Base-by-base conservation (phyloP, 345 rosid genomes). In the Citrus mangshanensis region DNA sequence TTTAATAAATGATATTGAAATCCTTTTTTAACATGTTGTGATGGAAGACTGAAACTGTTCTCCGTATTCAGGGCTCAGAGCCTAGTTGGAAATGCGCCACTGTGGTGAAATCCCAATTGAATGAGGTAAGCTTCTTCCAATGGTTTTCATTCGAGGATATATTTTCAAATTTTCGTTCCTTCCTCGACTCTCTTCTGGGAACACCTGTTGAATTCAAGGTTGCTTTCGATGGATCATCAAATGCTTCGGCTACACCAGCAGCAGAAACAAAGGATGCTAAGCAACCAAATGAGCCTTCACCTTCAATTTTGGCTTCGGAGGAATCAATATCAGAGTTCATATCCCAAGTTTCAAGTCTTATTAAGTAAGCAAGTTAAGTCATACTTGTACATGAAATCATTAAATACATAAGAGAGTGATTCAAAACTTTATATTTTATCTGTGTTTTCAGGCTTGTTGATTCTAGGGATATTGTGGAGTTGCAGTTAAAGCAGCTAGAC, bases 391-490 rank as follows among this genome's bases (percentile, higher is more conserved):
- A 7, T 32, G 16, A 64, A 27, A 40, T 72, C 63, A 74, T 46
- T 54, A 21, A 32, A 28, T 59, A 12, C 37, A 32, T 60, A 8
- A 25, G 30, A 32, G 0, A 1, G 58, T 60, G 54, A 32, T 14
- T 40, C 55, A 42, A 60, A 71, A 25, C 38, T 21, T n/a, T 7
- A 37, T 70, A 63, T 73, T 76, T 65, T 64, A 40, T 72, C 8
- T 66, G 54, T 75, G 46, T 72, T 75, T 87, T 81, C 88, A 93
- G 98, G 88, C 92, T 95, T 68, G 98, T 95, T 65, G 95, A 95
- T 87, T 93, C 97, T 9, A 87, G 93, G 83, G 98, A 95, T 84
- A 91, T 95, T 3, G 88, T 87, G 68, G 98, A 95, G 89, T 85
- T 95, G 90, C 92, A 89, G 74, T 80, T 95, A 84, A 95, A 95